These are phyloP conservation scores for Paraphysoderma sedebokerense DNA, from an alignment of 371 early-diverging fungal species.

Conservation along the genomic window DNA sequence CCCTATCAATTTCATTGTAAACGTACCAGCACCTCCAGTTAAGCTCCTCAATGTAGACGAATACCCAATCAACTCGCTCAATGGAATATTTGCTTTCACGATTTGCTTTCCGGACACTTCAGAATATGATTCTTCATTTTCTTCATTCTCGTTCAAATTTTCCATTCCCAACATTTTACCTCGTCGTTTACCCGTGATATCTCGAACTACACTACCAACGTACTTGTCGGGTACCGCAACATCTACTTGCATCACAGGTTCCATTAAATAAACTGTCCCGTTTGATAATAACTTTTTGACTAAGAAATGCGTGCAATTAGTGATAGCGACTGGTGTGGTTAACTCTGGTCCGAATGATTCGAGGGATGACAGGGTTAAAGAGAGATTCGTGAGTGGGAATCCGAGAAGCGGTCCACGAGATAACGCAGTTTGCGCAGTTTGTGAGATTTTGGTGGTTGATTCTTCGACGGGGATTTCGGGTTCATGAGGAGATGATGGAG, in stretches of 20 bases:
- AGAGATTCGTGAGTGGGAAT: neutral
- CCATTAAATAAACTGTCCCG: conserved; percentile 30
- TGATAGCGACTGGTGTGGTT: neutral
- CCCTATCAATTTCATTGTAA: conserved; percentile 69
- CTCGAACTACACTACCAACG: conserved; percentile 63
- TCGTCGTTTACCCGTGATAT: conserved; percentile 54
- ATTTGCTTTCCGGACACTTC: conserved; percentile 1
- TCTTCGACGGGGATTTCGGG: too few relatives aligned
- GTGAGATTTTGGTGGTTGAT: neutral
- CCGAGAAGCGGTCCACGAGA: neutral
- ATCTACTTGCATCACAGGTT: conserved; percentile 72
- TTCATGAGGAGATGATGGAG: too few relatives aligned
- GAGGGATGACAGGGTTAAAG: too few relatives aligned
- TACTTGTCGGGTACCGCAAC: conserved; percentile 49
- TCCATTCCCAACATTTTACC: conserved; percentile 44
- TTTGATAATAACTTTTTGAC: neutral
- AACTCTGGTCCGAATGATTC: neutral
- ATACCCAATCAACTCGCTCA: conserved; percentile 76
- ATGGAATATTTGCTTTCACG: conserved; percentile 45
- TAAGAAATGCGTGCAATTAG: neutral
- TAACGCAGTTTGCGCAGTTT: neutral
- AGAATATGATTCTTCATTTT: neutral
- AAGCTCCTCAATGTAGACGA: conserved; percentile 63
- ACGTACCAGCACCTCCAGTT: conserved; percentile 67
- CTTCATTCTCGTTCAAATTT: conserved; percentile 9